Conservation (phyloP, 2,329 filamentous ascomycete genomes). For the Paramyrothecium sp. region DNA sequence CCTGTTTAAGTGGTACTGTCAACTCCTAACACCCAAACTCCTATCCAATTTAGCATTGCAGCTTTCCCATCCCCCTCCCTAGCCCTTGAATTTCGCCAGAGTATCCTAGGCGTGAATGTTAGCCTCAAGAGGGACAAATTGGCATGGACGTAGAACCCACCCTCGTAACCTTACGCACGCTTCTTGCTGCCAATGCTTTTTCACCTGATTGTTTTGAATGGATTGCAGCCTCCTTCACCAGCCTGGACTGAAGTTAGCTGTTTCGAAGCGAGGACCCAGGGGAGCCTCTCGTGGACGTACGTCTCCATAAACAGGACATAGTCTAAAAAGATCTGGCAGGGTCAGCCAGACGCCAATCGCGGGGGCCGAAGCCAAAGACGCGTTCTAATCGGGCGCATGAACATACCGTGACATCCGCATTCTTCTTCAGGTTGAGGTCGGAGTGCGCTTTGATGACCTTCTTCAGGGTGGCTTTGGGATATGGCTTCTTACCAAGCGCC, state of each 20-base stretch:
- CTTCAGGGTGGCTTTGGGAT: slow-evolving; percentile 81
- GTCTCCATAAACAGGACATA: slow-evolving; percentile 79
- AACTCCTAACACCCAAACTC: background rate
- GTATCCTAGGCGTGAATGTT: slow-evolving; percentile 48
- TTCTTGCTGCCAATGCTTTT: slow-evolving; percentile 69
- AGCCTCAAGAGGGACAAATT: slow-evolving; percentile 3
- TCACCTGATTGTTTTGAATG: slow-evolving; percentile 73
- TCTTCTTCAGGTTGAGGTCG: slow-evolving; percentile 76
- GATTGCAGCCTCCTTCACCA: slow-evolving; percentile 79
- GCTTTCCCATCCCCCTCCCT: slow-evolving; percentile 18
- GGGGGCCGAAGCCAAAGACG: background rate
- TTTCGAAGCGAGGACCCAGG: background rate
- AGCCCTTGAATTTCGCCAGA: slow-evolving; percentile 68
- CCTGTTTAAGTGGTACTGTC: too few relatives aligned
- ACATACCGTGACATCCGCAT: slow-evolving; percentile 76
- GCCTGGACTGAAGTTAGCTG: slow-evolving; percentile 10
- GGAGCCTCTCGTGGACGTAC: slow-evolving; percentile 31
- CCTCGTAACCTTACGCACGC: slow-evolving; percentile 74
- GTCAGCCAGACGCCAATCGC: slow-evolving; percentile 16
- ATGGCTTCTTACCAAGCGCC: slow-evolving; percentile 64
- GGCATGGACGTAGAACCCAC: slow-evolving; percentile 43
- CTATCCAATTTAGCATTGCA: background rate
- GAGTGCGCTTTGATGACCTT: slow-evolving; percentile 90
- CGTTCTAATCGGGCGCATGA: background rate
- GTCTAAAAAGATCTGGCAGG: slow-evolving; percentile 72